phyloP scores from a whole-genome alignment of 2,329 filamentous ascomycete species.

The Hirsutella rhossiliensis region DNA sequence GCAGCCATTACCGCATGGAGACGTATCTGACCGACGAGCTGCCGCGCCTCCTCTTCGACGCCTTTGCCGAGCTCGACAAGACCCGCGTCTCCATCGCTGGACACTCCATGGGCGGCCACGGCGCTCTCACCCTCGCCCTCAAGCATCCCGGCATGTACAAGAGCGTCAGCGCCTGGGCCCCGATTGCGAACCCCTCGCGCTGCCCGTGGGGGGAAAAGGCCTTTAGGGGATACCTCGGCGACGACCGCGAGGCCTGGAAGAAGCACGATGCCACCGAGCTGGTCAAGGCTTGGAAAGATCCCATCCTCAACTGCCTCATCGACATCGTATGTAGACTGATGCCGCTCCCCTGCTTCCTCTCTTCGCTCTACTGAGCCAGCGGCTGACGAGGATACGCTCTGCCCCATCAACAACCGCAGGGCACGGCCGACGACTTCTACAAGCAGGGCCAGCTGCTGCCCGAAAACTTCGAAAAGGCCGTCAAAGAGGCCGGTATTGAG shows the following conservation, averaged over 20 bases:
- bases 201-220: slow-evolving; percentile 96
- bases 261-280: slow-evolving; percentile 89
- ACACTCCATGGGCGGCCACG: slow-evolving; percentile 96
- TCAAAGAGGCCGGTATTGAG: slow-evolving; percentile 59
- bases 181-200: slow-evolving; percentile 73
- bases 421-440: slow-evolving; percentile 93
- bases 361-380: not conserved
- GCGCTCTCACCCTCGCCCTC: slow-evolving; percentile 82
- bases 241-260: slow-evolving; percentile 65
- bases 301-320: slow-evolving; percentile 68
- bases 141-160: slow-evolving; percentile 86
- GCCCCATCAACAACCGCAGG: slow-evolving; percentile 31
- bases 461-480: slow-evolving; percentile 79
- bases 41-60: slow-evolving; percentile 60
- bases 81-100: slow-evolving; percentile 72
- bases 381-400: not conserved
- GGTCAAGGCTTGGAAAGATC: slow-evolving; percentile 58
- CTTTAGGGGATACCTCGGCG: slow-evolving; percentile 81
- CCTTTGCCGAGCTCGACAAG: slow-evolving; percentile 59
- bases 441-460: slow-evolving; percentile 85
- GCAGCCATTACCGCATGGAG: slow-evolving; percentile 83
- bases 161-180: slow-evolving; percentile 81
- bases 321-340: slow-evolving; percentile 56
- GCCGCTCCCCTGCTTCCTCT: not conserved
- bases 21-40: slow-evolving; percentile 82